Evolutionary conservation across 164 flowering plant genomes (phyloP).

Genomic region (Pachysandra terminalis): DNA sequence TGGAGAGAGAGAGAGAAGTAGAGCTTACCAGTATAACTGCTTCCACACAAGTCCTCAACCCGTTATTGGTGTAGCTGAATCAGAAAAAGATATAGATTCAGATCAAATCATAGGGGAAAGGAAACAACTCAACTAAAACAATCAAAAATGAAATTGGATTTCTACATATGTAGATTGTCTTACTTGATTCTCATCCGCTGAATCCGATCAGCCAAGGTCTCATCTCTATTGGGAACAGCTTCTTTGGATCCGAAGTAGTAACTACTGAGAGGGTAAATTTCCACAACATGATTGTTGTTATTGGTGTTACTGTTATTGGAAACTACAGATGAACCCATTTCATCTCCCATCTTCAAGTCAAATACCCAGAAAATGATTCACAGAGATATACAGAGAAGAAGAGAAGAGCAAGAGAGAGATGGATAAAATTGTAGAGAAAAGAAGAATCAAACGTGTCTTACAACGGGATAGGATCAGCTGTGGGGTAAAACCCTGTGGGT

Average conservation of each 20-base stretch:
- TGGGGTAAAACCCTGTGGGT: too few species aligned
- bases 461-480: too few species aligned
- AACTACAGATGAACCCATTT: background rate
- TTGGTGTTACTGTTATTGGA: background rate
- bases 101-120: too few species aligned
- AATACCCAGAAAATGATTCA: background rate
- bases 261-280: conserved; percentile 55
- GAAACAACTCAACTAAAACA: background rate
- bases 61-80: conserved; percentile 50
- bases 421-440: too few species aligned
- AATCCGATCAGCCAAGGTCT: conserved; percentile 42
- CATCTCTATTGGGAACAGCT: conserved; percentile 33
- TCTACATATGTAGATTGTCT: background rate
- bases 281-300: conserved; percentile 18
- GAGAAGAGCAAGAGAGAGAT: too few species aligned
- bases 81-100: conserved; percentile 2
- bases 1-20: background rate
- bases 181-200: conserved; percentile 57
- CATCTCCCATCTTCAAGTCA: conserved; percentile 18
- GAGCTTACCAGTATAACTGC: conserved; percentile 63
- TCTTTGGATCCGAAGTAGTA: conserved; percentile 68
- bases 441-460: too few species aligned
- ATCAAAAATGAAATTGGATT: background rate
- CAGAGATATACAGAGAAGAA: background rate
- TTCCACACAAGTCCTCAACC: conserved; percentile 68